phyloP scores from a whole-genome alignment of 805 yeast genomes.

The Starmerella asiatica region DNA sequence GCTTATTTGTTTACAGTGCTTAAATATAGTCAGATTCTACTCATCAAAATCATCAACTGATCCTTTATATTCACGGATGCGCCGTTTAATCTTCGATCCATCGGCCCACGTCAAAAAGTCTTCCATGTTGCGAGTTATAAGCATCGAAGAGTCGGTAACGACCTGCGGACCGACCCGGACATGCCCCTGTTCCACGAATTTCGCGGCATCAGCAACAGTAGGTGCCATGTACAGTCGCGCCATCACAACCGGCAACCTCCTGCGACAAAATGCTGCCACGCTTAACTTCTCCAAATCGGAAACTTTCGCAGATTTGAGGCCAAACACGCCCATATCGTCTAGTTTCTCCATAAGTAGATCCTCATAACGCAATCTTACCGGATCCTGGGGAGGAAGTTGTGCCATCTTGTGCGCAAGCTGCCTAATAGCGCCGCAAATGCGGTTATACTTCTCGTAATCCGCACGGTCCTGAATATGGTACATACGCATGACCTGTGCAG shows the following conservation, averaged over 20 bases:
- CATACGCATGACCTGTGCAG: slow-evolving; percentile 89
- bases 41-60: slow-evolving; percentile 46
- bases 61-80: slow-evolving; percentile 76
- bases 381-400: slow-evolving; percentile 72
- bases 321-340: slow-evolving; percentile 72
- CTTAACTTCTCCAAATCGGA: slow-evolving; percentile 85
- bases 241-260: slow-evolving; percentile 91
- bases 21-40: slow-evolving; percentile 6
- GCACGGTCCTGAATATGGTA: slow-evolving; percentile 90
- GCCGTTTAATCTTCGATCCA: slow-evolving; percentile 79
- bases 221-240: slow-evolving; percentile 89
- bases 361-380: slow-evolving; percentile 78
- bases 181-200: slow-evolving; percentile 91
- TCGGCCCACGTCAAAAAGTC: slow-evolving; percentile 99
- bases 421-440: slow-evolving; percentile 80
- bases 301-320: slow-evolving; percentile 69
- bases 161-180: slow-evolving; percentile 94
- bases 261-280: slow-evolving; percentile 81
- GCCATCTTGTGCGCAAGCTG: slow-evolving; percentile 79
- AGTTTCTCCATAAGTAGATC: slow-evolving; percentile 76
- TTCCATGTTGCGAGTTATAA: slow-evolving; percentile 87
- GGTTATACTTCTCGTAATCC: slow-evolving; percentile 89
- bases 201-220: slow-evolving; percentile 73
- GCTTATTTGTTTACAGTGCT: too few relatives aligned
- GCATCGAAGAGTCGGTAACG: slow-evolving; percentile 87